Evolutionary conservation across 176 grass and related monocot genomes (phyloP).

Genomic region (Cenchrus americanus): DNA sequence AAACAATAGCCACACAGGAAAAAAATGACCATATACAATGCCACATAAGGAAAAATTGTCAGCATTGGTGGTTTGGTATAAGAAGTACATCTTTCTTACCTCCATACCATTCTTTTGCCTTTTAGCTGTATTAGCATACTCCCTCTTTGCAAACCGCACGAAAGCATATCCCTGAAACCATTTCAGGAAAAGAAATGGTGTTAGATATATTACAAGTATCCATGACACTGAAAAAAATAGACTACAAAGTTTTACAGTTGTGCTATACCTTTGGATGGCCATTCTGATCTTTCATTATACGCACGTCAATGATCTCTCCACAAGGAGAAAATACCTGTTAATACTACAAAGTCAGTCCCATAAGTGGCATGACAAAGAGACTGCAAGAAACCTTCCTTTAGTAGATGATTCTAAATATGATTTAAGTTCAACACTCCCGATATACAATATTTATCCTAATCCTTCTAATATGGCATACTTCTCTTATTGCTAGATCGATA

Average conservation of each 20-base stretch:
- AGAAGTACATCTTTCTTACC: slow-evolving; percentile 50
- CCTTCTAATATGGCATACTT: slow-evolving; percentile 2
- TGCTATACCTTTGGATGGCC: slow-evolving; percentile 71
- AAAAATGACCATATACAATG: slow-evolving; percentile 3
- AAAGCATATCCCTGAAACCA: slow-evolving; percentile 80
- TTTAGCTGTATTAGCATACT: slow-evolving; percentile 61
- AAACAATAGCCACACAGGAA: not conserved
- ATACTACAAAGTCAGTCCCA: slow-evolving; percentile 33
- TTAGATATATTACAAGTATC: not conserved
- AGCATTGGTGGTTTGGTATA: slow-evolving; percentile 1
- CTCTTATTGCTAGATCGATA: not conserved
- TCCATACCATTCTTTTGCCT: slow-evolving; percentile 65
- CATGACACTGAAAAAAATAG: not conserved
- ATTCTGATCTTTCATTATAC: slow-evolving; percentile 74
- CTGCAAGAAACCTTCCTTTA: not conserved
- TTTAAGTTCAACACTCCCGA: slow-evolving; percentile 22
- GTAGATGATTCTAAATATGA: not conserved
- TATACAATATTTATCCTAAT: slow-evolving; percentile 10
- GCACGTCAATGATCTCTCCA: slow-evolving; percentile 66
- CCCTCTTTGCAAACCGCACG: slow-evolving; percentile 68
- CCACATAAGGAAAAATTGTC: slow-evolving; percentile 9
- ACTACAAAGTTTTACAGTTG: no score
- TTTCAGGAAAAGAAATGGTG: slow-evolving; percentile 24
- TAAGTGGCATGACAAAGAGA: not conserved
- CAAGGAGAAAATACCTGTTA: slow-evolving; percentile 82